These are phyloP conservation scores for Austroboletus novae-zelandiae DNA, from an alignment of 1,284 basidiomycete species.

Conservation along the genomic window DNA sequence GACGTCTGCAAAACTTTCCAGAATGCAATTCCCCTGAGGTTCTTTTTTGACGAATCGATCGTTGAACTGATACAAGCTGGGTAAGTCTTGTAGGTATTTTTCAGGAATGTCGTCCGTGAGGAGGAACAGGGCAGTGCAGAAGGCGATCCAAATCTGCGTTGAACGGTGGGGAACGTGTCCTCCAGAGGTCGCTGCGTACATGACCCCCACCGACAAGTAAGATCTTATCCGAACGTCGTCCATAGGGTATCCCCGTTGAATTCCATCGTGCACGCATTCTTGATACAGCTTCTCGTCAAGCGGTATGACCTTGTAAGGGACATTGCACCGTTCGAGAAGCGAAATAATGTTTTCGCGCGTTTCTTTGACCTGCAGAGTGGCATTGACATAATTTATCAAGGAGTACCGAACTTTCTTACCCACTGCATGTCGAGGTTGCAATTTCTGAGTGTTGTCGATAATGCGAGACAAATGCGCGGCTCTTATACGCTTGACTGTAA, in stretches of 20 bases:
- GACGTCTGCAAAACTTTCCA: too few species aligned
- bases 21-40: too few species aligned
- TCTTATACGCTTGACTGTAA: too few species aligned
- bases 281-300: conserved; percentile 3
- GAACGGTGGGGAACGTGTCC: conserved; percentile 2
- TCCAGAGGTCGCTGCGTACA: conserved; percentile 1
- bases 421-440: too few species aligned
- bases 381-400: too few species aligned
- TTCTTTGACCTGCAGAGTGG: conserved; percentile 5
- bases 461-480: too few species aligned
- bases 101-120: conserved; percentile 27
- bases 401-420: too few species aligned
- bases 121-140: conserved; percentile 18
- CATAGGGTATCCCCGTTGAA: conserved; percentile 1
- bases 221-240: conserved; percentile 1
- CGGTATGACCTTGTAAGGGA: conserved; percentile 3
- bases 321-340: conserved; percentile 6
- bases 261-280: conserved; percentile 2
- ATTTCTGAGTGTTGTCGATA: too few species aligned
- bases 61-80: too few species aligned
- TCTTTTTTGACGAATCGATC: too few species aligned
- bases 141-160: conserved; percentile 17
- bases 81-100: too few species aligned
- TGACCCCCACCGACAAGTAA: conserved; percentile 3
- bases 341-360: neutral